Evolutionary conservation across 805 yeast genomes (phyloP), one percentile per base, ranked within the genome.

Genomic region (Candida nanaspora): DNA sequence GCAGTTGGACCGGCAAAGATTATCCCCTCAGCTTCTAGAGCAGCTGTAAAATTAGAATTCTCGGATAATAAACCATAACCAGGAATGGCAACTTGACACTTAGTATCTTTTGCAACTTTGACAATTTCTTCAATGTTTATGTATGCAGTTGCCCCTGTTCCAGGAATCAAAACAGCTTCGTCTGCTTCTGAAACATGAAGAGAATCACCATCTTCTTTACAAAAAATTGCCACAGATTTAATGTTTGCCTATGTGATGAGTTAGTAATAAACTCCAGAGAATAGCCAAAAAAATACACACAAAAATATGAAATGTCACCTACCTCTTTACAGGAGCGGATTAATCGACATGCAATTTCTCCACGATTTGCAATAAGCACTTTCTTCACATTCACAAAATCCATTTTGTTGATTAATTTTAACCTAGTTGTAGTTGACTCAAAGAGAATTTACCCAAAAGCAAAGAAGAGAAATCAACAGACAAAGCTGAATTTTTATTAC

Each of bases 31-130:
- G 65, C 66, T 22, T 67, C 82, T 67, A 96, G 81, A 55, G 87
- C 75, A 58, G 88, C 96, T 36, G 97, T 85, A 57, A 91, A 91
- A 43, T 86, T 96, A 20, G 98, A 96, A 60, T 91, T 91, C 63
- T 91, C 98, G n/a, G 96, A 86, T 31, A 91, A 67, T 71, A 91
- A 91, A 3, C 98, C 98, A 58, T 93, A 91, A 44, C 98, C 98
- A 4, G 98, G 98, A 47, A 93, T 84, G 47, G 93, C 88, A 15
- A 97, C 98, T 58, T 93, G 86, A 26, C 96, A 86, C 5, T 80
- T 80, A 0, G 94, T 72, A 39, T 73, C 70, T 59, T 85, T 86
- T 37, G 96, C 95, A 8, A 96, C 96, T 30, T 72, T 70, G 34
- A 91, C 72, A 46, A 91, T 84, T 66, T 91, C 88, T 32, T 89